Conservation (phyloP, 2,329 filamentous ascomycete genomes). For the Botrytis hyacinthi region DNA sequence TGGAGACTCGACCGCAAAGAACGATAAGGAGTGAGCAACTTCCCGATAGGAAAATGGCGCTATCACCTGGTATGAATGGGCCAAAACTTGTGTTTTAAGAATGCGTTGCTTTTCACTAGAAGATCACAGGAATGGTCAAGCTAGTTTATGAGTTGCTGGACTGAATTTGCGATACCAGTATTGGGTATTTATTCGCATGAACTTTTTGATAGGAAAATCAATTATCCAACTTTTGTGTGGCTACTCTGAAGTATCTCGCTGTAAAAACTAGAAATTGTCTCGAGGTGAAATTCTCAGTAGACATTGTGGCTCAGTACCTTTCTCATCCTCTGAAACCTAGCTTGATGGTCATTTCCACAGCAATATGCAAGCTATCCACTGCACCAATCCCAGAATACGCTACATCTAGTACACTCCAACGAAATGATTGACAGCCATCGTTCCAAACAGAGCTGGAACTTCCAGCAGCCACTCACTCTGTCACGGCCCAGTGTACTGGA, state of each 20-base stretch:
- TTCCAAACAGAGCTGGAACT: accelerated
- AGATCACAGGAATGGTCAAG: not conserved
- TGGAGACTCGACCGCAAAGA: not conserved
- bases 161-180: not conserved
- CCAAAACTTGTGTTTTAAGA: not conserved
- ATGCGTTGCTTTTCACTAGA: not conserved
- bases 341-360: not conserved
- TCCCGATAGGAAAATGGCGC: not conserved
- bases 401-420: not conserved
- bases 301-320: not conserved
- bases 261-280: accelerated
- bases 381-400: not conserved
- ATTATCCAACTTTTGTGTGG: not conserved
- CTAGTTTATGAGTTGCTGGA: not conserved
- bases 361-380: accelerated
- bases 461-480: not conserved
- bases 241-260: not conserved
- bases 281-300: not conserved
- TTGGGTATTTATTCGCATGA: not conserved
- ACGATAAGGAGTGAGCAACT: not conserved
- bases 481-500: not conserved
- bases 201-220: not conserved
- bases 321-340: not conserved
- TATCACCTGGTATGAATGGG: not conserved
- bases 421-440: not conserved